Evolutionary conservation across 805 yeast genomes (phyloP).

Genomic region (Wickerhamiella sergipiensis): DNA sequence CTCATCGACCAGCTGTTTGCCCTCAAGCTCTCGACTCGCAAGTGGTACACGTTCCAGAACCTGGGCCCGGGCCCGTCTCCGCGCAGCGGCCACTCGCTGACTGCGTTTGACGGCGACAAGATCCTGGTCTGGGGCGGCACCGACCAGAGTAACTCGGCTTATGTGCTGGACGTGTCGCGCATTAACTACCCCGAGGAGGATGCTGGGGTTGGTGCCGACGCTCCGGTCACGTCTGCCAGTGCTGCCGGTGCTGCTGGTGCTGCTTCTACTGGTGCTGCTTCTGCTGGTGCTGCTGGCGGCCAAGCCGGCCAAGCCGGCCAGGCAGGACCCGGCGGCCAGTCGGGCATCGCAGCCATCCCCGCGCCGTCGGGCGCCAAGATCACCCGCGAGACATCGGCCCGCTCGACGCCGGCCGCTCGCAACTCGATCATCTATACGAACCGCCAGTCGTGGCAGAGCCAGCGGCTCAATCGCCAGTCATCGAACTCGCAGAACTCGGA

Average conservation of each 20-base stretch:
- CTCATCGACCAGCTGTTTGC: conserved; percentile 55
- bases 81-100: conserved; percentile 82
- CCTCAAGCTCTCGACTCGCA: conserved; percentile 56
- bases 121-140: conserved; percentile 81
- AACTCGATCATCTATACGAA: conserved; percentile 17
- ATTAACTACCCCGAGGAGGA: conserved; percentile 30
- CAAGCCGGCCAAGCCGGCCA: too few species aligned
- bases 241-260: not conserved
- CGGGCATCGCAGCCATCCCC: not conserved
- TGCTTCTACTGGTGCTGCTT: not conserved
- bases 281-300: not conserved
- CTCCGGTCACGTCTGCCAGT: not conserved
- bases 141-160: conserved; percentile 43
- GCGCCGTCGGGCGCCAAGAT: conserved; percentile 1
- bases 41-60: conserved; percentile 58
- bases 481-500: not conserved
- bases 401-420: conserved; percentile 17
- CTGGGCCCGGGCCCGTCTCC: conserved; percentile 54
- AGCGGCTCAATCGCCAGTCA: not conserved
- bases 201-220: not conserved
- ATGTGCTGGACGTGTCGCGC: conserved; percentile 44
- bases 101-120: conserved; percentile 55
- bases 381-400: conserved; percentile 14
- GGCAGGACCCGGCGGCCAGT: too few species aligned
- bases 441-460: conserved; percentile 12